These are phyloP conservation scores for Exophiala sideris DNA, from an alignment of 2,329 filamentous ascomycete genomes.

Conservation along the genomic window DNA sequence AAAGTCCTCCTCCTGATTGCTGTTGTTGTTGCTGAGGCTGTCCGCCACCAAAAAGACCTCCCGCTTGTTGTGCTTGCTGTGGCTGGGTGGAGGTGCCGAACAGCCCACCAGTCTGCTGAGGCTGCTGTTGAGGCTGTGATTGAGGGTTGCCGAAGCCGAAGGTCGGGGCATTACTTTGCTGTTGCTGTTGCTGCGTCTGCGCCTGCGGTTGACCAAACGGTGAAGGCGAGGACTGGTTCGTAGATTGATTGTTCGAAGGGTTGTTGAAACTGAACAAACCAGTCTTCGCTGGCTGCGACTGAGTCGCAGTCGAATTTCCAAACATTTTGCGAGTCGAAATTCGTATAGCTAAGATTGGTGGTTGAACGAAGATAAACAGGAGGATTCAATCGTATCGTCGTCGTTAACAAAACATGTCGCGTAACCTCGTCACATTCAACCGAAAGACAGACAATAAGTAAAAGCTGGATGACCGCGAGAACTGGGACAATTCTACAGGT, in stretches of 20 bases:
- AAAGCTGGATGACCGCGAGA: too few species aligned
- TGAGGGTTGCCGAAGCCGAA: constrained; percentile 19
- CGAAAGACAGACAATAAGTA: too few species aligned
- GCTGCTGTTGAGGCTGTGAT: constrained; percentile 29
- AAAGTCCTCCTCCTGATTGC: constrained; percentile 32
- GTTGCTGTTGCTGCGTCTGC: neutral
- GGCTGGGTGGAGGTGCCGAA: constrained; percentile 29
- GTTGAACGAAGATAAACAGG: too few species aligned
- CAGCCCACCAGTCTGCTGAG: constrained; percentile 30
- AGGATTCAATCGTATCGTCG: too few species aligned
- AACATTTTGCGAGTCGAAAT: constrained; percentile 9
- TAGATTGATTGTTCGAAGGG: constrained; percentile 7
- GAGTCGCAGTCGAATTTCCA: constrained; percentile 12
- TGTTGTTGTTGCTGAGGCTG: constrained; percentile 6
- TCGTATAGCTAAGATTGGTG: too few species aligned
- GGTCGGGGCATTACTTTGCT: constrained; percentile 14
- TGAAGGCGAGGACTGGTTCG: constrained; percentile 14
- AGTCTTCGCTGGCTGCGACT: constrained; percentile 14
- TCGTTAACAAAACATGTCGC: too few species aligned
- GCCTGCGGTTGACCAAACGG: constrained; percentile 16
- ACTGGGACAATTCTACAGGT: too few species aligned
- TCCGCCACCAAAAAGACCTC: constrained; percentile 31
- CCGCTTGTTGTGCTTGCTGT: constrained; percentile 30
- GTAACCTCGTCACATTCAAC: too few species aligned
- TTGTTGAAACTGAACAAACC: constrained; percentile 16